Evolutionary conservation across 768 basidiomycete genomes (phyloP), one percentile per base, ranked within the genome.

Genomic region (Rhizopogon vinicolor): DNA sequence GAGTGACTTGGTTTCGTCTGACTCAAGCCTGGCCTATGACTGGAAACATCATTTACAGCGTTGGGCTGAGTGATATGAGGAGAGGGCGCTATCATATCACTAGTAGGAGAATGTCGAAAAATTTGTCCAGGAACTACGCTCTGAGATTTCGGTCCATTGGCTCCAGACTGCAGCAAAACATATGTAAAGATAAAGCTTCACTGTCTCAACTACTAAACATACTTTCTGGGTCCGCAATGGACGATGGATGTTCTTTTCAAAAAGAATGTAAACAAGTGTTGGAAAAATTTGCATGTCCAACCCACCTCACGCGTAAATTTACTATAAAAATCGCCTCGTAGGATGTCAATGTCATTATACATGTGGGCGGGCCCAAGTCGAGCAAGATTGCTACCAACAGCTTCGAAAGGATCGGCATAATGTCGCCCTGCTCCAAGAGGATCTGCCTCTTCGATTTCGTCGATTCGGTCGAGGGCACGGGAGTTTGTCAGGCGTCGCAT

Each of bases 361-460:
- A 33, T 52, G 35, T n/a, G 55, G 37, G 59, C 48, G 5, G 52
- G 57, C 46, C 54, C 52, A 18, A 61, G 58, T 10, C 59, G 52
- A 3, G 35, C 53, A 28, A 59, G 51, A 57, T 52, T 58, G 57
- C n/a, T 73, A 40, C 66, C 65, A 41, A 80, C 76, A 2, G 79
- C 86, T 63, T 91, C 87, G 62, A 84, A 75, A 2, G 89, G 87
- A 25, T 25, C 25, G 25, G 25, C 4, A 25, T 25, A 25, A 25
- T 25, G 25, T 25, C 25, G 25, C 25, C 25, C 25, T 25, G 79
- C 86, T 63, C 91, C 87, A 62, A 84, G 75, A 2, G 89, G 87
- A 66, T 84, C 86, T 6, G 82, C 81, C 65, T 89, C 87, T 65
- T 91, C 90, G 35, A 91, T 69, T 67, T 89, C 86, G 64, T 92